Evolutionary conservation across 208 protist species (phyloP), one percentile per base, ranked within the genome.

Genomic region (Leishmania tropica): DNA sequence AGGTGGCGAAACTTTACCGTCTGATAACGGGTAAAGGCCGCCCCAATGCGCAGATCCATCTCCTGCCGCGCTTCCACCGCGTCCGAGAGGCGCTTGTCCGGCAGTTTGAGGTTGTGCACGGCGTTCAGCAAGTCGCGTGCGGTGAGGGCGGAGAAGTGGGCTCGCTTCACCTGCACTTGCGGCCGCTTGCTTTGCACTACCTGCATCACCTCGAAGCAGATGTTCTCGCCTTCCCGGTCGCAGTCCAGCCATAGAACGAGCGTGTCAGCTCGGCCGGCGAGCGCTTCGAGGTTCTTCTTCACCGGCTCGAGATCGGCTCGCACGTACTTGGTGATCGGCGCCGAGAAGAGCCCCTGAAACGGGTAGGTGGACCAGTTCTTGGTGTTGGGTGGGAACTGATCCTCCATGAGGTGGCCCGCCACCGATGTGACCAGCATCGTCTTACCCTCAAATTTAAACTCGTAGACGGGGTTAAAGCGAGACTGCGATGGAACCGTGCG

Each of bases 211-310:
- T 99, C 98, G 83, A 99, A 99, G 83, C 96, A 98, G 81, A 99
- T 99, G 88, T 99, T 99, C 86, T 99, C 98, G 7, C 98, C 98
- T 79, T 99, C 98, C 10, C 98, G 88, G 82, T 99, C 98, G 81
- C 98, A 99, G 83, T 99, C 98, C 17, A 99, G 92, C 94, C 96
- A 99, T 67, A 99, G 88, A 28, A 99, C 91, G n/a, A 99, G 87
- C 73, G 90, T 83, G 74, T 92, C 81, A 40, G 90, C 89, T 17
- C 92, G 92, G 35, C 82, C 83, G 3, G 92, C 92, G 42, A 97
- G 87, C 10, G 72, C 56, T 82, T 94, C 85, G 51, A 98, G 75
- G 81, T 98, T 99, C 4, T 79, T 45, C 78, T 94, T 74, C 5
- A 99, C 81, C 45, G 92, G 81, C 42, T 92, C 80, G 17, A 95